Conservation (phyloP, 106 monocot genomes). For the Posidonia australis region DNA sequence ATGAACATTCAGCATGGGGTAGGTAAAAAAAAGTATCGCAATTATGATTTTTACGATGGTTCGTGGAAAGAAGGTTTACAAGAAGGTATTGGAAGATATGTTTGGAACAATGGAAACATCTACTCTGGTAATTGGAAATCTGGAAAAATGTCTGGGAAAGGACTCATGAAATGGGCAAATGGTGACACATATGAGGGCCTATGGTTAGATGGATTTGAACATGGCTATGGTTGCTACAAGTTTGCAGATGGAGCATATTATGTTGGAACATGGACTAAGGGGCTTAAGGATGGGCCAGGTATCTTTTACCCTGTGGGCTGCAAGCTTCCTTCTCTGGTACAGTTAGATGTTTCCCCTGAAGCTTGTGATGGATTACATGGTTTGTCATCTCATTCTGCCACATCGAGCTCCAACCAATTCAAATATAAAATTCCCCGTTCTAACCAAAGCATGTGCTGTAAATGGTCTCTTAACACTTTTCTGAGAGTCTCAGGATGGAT, state of each 20-base stretch:
- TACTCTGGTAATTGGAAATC: constrained; percentile 79
- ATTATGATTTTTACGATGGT: constrained; percentile 69
- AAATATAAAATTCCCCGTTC: constrained; percentile 4
- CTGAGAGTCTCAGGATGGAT: constrained; percentile 42
- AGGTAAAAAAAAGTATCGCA: constrained; percentile 58
- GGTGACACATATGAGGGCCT: constrained; percentile 65
- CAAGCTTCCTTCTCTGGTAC: constrained; percentile 28
- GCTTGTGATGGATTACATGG: constrained; percentile 11
- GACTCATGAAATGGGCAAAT: constrained; percentile 73
- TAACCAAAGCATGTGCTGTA: constrained; percentile 11
- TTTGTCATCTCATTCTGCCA: constrained; percentile 11
- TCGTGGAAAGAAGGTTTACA: constrained; percentile 74
- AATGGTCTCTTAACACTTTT: constrained; percentile 21
- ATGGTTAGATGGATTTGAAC: constrained; percentile 76
- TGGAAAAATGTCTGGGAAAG: constrained; percentile 85
- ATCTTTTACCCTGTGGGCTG: constrained; percentile 51
- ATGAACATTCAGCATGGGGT: constrained; percentile 78
- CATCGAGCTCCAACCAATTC: constrained; percentile 7
- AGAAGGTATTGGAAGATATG: constrained; percentile 71
- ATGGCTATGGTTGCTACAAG: constrained; percentile 67
- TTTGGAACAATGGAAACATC: constrained; percentile 60
- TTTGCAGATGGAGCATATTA: constrained; percentile 58
- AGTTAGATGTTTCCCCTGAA: constrained; percentile 14
- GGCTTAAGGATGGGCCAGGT: constrained; percentile 85
- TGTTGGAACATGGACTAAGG: constrained; percentile 83